Conservation (phyloP, 352 stramenopile species). For the Globisporangium ultimum region DNA sequence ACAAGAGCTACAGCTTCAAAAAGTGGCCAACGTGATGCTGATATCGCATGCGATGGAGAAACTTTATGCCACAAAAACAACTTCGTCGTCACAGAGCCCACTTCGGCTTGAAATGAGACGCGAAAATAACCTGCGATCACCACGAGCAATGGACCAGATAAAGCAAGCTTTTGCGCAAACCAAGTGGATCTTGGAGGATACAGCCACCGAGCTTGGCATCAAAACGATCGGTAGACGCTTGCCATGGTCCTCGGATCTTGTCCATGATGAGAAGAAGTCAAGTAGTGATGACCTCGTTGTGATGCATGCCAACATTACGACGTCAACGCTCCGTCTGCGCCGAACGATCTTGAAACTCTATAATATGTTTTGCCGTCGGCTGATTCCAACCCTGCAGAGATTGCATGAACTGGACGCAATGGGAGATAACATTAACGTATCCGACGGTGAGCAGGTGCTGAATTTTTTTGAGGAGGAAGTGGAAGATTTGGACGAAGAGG, state of each 20-base stretch:
- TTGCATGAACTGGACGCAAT: conserved; percentile 50
- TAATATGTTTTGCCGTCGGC: conserved; percentile 36
- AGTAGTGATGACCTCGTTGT: conserved; percentile 24
- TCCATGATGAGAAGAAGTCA: conserved; percentile 11
- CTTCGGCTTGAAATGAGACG: conserved; percentile 6
- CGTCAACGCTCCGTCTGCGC: conserved; percentile 43
- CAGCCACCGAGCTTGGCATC: conserved; percentile 46
- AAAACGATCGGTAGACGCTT: conserved; percentile 23
- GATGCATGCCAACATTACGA: conserved; percentile 45
- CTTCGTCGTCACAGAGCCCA: neutral
- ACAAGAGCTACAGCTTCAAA: conserved; percentile 50
- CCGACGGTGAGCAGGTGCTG: conserved; percentile 36
- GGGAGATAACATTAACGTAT: conserved; percentile 32
- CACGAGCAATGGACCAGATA: conserved; percentile 28
- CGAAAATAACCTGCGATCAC: conserved; percentile 8
- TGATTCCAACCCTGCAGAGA: conserved; percentile 51
- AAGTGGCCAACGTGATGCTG: conserved; percentile 41
- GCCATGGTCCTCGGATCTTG: conserved; percentile 41
- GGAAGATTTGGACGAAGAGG: conserved; percentile 56
- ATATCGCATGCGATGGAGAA: conserved; percentile 37
- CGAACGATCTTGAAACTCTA: conserved; percentile 60
- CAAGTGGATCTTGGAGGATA: conserved; percentile 49
- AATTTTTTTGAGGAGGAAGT: conserved; percentile 66
- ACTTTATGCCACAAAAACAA: conserved; percentile 21
- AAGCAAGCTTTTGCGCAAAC: conserved; percentile 38